Evolutionary conservation across 2,329 filamentous ascomycete genomes (phyloP).

Genomic region (Penicillium griseofulvum): DNA sequence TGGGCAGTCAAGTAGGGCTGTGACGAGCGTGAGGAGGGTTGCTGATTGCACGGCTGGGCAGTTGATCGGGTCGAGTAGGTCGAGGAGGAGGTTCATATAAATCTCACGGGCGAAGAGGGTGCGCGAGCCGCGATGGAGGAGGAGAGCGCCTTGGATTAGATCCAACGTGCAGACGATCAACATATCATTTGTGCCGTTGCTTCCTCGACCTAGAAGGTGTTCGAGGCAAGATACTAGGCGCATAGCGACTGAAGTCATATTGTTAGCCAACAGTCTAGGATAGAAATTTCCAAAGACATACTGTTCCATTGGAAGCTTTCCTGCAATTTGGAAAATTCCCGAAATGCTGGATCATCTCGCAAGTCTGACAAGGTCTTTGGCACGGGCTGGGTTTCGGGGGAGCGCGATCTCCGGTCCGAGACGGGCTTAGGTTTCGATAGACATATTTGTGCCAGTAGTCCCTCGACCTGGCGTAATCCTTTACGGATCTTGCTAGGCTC

Average conservation of each 20-base stretch:
- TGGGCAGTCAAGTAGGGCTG: slow-evolving; percentile 80
- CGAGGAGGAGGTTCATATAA: slow-evolving; percentile 94
- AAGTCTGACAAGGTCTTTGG: slow-evolving; percentile 68
- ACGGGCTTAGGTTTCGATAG: slow-evolving; percentile 56
- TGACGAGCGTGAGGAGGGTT: slow-evolving; percentile 85
- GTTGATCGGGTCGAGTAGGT: slow-evolving; percentile 89
- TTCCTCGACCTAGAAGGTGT: slow-evolving; percentile 76
- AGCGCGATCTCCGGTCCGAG: slow-evolving; percentile 43
- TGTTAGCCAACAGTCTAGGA: neutral
- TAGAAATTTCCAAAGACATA: slow-evolving; percentile 32
- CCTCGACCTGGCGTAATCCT: slow-evolving; percentile 89
- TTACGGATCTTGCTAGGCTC: slow-evolving; percentile 88
- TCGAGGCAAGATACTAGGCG: slow-evolving; percentile 83
- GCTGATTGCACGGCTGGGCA: slow-evolving; percentile 89
- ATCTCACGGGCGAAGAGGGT: slow-evolving; percentile 82
- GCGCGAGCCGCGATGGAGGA: slow-evolving; percentile 88
- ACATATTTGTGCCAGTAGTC: slow-evolving; percentile 90
- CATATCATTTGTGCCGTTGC: slow-evolving; percentile 78
- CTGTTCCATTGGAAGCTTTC: slow-evolving; percentile 97
- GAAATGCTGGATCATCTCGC: slow-evolving; percentile 79
- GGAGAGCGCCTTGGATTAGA: slow-evolving; percentile 79
- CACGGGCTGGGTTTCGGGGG: slow-evolving; percentile 42
- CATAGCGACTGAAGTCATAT: slow-evolving; percentile 62
- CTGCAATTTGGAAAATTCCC: slow-evolving; percentile 94
- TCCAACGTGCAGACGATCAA: slow-evolving; percentile 86